Evolutionary conservation across 2,329 filamentous ascomycete genomes (phyloP), one percentile per base, ranked within the genome.

Genomic region (Pezicula rhizophila): DNA sequence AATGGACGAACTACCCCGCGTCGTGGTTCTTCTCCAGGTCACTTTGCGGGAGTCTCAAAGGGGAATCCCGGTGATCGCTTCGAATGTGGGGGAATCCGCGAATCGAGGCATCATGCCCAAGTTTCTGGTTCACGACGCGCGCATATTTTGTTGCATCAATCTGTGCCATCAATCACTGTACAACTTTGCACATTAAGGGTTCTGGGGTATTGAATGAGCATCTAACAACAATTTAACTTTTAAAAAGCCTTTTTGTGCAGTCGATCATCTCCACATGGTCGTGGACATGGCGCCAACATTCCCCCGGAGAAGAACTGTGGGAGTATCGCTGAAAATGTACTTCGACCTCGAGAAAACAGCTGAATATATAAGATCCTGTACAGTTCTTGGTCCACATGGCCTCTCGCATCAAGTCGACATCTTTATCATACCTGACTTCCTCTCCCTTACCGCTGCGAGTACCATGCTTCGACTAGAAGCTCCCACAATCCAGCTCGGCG

Each of bases 261-360:
- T n/a, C n/a, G n/a, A n/a, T n/a, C n/a, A n/a, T n/a, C n/a, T n/a
- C n/a, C n/a, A n/a, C n/a, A n/a, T n/a, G n/a, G n/a, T n/a, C n/a
- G n/a, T n/a, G n/a, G n/a, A n/a, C n/a, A 57, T 56, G 57, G 43
- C 65, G 20, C 20, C 20, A 42, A 14, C 40, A 25, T 63, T 67
- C 48, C 54, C 68, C 49, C 75, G 72, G 42, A 79, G 79, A 60
- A 82, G 81, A 60, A 73, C 90, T 52, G 74, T 90, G 51, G 85
- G 86, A 65, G 82, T 89, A 55, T 86, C 82, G 42, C 80, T 85
- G 35, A 90, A 90, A 62, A 87, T 89, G 80, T 90, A 91, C 75
- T 91, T 91, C 69, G 79, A 83, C 52, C 76, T 84, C 8, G 68
- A 76, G 10, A 74, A 75, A 52, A 90, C 86, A 1, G 68, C 75